Conservation (phyloP, 441 rosid genomes). For the Gossypium schwendimanii region DNA sequence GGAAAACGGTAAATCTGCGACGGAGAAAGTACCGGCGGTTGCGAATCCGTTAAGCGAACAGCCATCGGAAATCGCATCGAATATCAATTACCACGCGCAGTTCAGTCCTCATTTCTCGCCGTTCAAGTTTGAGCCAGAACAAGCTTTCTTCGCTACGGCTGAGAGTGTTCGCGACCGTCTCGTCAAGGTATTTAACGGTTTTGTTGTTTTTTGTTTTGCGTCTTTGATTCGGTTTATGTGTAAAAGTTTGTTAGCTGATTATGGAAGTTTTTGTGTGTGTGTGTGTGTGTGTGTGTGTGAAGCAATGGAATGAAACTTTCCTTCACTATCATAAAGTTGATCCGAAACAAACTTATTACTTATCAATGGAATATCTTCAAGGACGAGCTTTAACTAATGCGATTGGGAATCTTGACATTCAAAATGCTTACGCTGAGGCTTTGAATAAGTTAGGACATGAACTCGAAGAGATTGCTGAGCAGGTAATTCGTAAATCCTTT, state of each 20-base stretch:
- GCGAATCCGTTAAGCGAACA: slow-evolving; percentile 60
- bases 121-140: slow-evolving; percentile 80
- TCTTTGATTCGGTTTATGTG: background rate
- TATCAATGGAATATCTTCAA: slow-evolving; percentile 98
- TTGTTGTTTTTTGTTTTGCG: background rate
- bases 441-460: slow-evolving; percentile 66
- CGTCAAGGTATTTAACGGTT: slow-evolving; percentile 33
- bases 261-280: background rate
- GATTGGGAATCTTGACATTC: slow-evolving; percentile 66
- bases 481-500: slow-evolving; percentile 36
- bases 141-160: slow-evolving; percentile 80
- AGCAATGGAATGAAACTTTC: slow-evolving; percentile 96
- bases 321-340: slow-evolving; percentile 65
- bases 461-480: slow-evolving; percentile 77
- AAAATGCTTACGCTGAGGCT: slow-evolving; percentile 76
- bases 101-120: slow-evolving; percentile 93
- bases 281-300: slow-evolving; percentile 5
- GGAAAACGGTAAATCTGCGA: slow-evolving; percentile 26
- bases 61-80: slow-evolving; percentile 63
- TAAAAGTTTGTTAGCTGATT: background rate
- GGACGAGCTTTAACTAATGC: slow-evolving; percentile 94
- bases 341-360: slow-evolving; percentile 90
- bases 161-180: slow-evolving; percentile 94
- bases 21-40: slow-evolving; percentile 35
- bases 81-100: slow-evolving; percentile 70